A percentile compares a stretch with the other conserved stretches of the same genome.
Conservation (phyloP, 2,329 filamentous ascomycete genomes). For the Podosphaera aphanis region DNA sequence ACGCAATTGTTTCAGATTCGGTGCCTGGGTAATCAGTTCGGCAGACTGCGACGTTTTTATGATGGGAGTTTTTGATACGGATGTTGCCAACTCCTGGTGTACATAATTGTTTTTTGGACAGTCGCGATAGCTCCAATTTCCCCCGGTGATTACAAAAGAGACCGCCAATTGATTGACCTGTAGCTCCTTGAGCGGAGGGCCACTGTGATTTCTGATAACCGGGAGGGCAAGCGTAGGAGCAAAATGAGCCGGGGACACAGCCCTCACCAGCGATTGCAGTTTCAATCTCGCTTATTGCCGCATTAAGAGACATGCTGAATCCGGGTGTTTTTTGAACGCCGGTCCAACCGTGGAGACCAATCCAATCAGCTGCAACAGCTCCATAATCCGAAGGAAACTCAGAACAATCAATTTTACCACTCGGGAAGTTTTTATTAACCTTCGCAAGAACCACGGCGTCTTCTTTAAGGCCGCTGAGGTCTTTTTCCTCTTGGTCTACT, state of each 20-base stretch:
- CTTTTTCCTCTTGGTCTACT: too few relatives aligned
- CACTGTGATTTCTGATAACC: slow-evolving; percentile 89
- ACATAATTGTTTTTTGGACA: slow-evolving; percentile 46
- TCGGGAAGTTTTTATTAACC: slow-evolving; percentile 47
- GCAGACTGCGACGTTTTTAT: slow-evolving; percentile 48
- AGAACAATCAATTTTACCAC: slow-evolving; percentile 45
- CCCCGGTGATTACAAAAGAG: slow-evolving; percentile 52
- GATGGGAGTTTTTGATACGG: slow-evolving; percentile 51
- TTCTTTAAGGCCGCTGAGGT: slow-evolving; percentile 5
- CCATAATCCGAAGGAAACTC: slow-evolving; percentile 65
- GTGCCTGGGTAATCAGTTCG: slow-evolving; percentile 91
- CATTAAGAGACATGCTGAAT: slow-evolving; percentile 22
- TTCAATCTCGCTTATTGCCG: slow-evolving; percentile 39
- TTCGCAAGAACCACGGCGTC: slow-evolving; percentile 18
- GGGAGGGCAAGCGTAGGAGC: slow-evolving; percentile 79
- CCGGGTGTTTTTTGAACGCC: slow-evolving; percentile 46
- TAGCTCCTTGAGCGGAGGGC: slow-evolving; percentile 53
- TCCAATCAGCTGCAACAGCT: slow-evolving; percentile 44
- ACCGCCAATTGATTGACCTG: slow-evolving; percentile 70
- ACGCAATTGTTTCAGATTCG: slow-evolving; percentile 67
- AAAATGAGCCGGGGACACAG: slow-evolving; percentile 45
- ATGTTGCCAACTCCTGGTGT: slow-evolving; percentile 43
- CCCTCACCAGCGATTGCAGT: slow-evolving; percentile 35
- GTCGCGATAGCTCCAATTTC: slow-evolving; percentile 56
- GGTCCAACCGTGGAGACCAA: slow-evolving; percentile 50